A percentile compares a stretch with the other conserved stretches of the same genome.
Evolutionary conservation across 75 land plant genomes (phyloP).

Genomic region (Selaginella moellendorffii): DNA sequence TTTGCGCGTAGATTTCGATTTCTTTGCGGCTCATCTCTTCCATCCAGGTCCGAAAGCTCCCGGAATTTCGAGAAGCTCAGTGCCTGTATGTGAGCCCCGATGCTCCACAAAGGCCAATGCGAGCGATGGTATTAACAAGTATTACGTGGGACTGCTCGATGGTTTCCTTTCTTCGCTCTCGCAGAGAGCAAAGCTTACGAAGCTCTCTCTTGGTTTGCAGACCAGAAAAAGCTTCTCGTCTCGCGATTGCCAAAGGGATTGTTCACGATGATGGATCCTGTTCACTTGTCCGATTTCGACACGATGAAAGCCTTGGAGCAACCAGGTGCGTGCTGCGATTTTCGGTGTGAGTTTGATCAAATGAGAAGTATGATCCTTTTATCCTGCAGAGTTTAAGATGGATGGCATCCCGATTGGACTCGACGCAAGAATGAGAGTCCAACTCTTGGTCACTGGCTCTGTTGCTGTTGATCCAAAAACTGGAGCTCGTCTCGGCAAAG

Average conservation of each 20-base stretch:
- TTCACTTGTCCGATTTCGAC: neutral
- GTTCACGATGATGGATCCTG: neutral
- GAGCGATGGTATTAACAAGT: neutral
- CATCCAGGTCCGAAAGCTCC: neutral
- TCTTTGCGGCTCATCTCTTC: no score
- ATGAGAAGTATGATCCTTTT: neutral
- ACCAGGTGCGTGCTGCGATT: neutral
- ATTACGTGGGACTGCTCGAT: neutral
- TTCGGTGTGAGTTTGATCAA: neutral
- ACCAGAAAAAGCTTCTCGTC: neutral
- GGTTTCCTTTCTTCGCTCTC: no score
- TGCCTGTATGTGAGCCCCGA: neutral
- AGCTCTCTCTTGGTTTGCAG: no score
- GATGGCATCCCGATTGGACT: neutral
- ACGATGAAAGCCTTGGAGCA: neutral
- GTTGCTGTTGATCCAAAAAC: constrained; percentile 8
- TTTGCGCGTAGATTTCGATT: no score
- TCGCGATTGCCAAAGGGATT: neutral
- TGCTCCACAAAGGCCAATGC: neutral
- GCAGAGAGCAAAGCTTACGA: no score
- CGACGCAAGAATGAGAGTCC: neutral
- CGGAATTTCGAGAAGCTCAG: neutral
- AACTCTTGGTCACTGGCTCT: neutral
- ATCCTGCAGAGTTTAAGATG: neutral
- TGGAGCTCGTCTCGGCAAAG: constrained; percentile 6